Base-by-base conservation (phyloP, 805 yeast species). In the Candida xiaguanensis region DNA sequence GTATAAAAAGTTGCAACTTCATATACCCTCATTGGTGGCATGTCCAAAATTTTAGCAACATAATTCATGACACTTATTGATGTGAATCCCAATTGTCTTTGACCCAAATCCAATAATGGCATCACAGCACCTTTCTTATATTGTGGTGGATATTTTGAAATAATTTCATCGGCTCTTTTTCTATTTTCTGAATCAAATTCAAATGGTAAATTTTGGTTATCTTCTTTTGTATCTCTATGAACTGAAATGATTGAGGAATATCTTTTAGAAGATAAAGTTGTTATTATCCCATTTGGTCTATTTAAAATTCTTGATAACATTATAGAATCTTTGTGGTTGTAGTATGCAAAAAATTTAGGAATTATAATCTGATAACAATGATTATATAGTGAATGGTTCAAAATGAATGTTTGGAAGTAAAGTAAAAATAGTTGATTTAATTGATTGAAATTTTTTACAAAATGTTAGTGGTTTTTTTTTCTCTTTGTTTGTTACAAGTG, bases 11-110 rank as follows among this genome's bases (percentile, higher is more conserved):
- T 84, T 23, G 95, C 95, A 47, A 86, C 95, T 61, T 86, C 95
- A 62, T 86, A 86, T 22, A 86, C 95, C 66, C 95, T 78, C 95
- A 86, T 86, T 43, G 95, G 95, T 22, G 95, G 95, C 81, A 87
- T 83, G 53, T 85, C 91, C 53, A 85, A 72, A 55, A 82, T 53
- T 61, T 82, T 78, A 39, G 95, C 95, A 36, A 86, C 95, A 58
- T 87, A 83, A 69, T 86, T 85, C 95, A 86, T 86, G 47, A 85
- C 93, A 24, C 87, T 73, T 51, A 86, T 83, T 29, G 95, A 85
- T 31, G 93, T 83, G 70, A 82, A 86, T 0, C 95, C 95, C 40
- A 72, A 72, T 63, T 86, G 95, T 54, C 95, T 83, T 67, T 86
- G 95, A 29, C 93, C 95, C 47, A 86, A 70, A 57, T 85, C 95